Conservation (phyloP, 306 rosid species). For the Prunus kanzakura region DNA sequence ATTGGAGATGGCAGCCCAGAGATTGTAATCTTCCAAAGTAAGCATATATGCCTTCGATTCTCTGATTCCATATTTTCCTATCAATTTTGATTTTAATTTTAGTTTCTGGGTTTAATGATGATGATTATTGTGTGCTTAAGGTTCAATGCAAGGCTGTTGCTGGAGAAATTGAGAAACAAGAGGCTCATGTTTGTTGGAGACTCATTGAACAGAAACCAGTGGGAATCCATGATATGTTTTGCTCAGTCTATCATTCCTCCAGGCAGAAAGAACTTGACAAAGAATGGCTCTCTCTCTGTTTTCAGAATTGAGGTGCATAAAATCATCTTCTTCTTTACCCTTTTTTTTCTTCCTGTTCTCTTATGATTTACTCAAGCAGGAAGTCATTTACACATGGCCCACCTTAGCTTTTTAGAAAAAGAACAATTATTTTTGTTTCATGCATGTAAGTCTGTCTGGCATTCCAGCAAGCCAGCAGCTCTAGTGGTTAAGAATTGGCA, state of each 20-base stretch:
- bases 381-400: conserved; percentile 12
- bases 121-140: conserved; percentile 21
- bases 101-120: not conserved
- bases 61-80: not conserved
- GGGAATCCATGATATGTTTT: conserved; percentile 98
- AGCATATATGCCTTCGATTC: not conserved
- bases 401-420: not conserved
- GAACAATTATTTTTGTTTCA: no score
- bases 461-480: no score
- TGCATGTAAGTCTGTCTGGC: not conserved
- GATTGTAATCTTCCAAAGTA: conserved; percentile 90
- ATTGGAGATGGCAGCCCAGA: conserved; percentile 97
- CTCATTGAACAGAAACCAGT: conserved; percentile 88
- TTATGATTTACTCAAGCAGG: not conserved
- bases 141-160: conserved; percentile 76
- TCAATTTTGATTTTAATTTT: not conserved
- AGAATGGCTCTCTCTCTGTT: conserved; percentile 63
- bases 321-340: not conserved
- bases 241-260: conserved; percentile 72
- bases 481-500: conserved; percentile 18
- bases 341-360: no score
- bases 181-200: conserved; percentile 99
- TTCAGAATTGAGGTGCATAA: conserved; percentile 70
- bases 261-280: conserved; percentile 61
- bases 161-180: conserved; percentile 87